phyloP scores from a whole-genome alignment of 345 rosid species.

The Dipteronia sinensis region DNA sequence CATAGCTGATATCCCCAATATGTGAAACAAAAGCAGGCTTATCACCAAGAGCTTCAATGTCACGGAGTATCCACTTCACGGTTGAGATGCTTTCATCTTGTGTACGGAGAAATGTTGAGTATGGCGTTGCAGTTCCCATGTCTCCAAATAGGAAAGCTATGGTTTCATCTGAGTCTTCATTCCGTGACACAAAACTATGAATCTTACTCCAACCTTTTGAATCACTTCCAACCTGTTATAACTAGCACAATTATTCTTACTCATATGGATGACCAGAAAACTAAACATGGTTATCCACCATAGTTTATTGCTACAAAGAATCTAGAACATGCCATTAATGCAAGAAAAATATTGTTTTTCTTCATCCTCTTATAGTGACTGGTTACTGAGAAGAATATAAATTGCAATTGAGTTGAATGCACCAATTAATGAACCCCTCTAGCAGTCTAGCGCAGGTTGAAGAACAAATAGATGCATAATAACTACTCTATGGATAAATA shows the following conservation, averaged over 20 bases:
- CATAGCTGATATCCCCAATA: slow-evolving; percentile 93
- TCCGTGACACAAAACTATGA: slow-evolving; percentile 66
- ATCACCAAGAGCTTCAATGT: slow-evolving; percentile 65
- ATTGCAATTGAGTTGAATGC: too few relatives aligned
- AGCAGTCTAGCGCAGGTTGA: neutral
- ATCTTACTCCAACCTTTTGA: slow-evolving; percentile 74
- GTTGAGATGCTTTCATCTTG: slow-evolving; percentile 87
- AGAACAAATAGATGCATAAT: neutral
- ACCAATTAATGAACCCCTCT: too few relatives aligned
- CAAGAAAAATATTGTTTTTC: neutral
- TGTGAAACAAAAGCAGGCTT: slow-evolving; percentile 76
- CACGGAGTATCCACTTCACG: slow-evolving; percentile 83
- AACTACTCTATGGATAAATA: too few relatives aligned
- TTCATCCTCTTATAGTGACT: neutral
- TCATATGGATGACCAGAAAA: neutral
- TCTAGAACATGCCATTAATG: neutral
- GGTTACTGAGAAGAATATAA: too few relatives aligned
- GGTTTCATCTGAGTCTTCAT: slow-evolving; percentile 50
- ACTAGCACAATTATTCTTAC: neutral
- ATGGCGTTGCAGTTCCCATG: slow-evolving; percentile 86
- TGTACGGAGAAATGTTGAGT: slow-evolving; percentile 61
- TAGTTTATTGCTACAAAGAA: neutral
- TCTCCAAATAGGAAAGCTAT: slow-evolving; percentile 87
- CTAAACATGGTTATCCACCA: neutral
- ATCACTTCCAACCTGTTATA: slow-evolving; percentile 76